Percentiles rank a stretch among this genome's conserved stretches.
These are phyloP conservation scores for Lachnellula subtilissima DNA, from an alignment of 2,329 filamentous ascomycete species.

Conservation along the genomic window DNA sequence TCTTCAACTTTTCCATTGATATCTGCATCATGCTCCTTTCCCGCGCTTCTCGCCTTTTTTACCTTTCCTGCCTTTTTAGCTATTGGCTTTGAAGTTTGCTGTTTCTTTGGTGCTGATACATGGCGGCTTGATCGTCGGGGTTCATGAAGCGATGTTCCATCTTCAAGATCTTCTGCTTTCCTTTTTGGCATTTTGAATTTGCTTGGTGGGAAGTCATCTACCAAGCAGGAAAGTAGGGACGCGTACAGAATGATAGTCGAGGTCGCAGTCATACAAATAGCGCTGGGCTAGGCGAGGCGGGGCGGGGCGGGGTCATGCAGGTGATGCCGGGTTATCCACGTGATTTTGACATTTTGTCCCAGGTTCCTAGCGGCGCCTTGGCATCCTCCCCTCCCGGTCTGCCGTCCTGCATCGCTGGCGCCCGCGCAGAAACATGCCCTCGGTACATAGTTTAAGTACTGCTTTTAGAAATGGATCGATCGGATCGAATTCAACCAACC, in stretches of 20 bases:
- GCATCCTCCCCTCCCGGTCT: neutral
- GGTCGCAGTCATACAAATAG: neutral
- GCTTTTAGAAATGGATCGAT: no score
- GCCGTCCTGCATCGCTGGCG: neutral
- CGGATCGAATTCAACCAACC: neutral
- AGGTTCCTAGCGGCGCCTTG: neutral
- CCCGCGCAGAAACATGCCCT: no score
- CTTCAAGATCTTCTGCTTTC: slow-evolving; percentile 22
- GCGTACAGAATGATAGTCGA: neutral
- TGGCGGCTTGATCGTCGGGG: slow-evolving; percentile 26
- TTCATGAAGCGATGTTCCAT: slow-evolving; percentile 5
- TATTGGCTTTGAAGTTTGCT: slow-evolving; percentile 4
- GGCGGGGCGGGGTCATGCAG: neutral
- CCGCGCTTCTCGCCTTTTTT: neutral
- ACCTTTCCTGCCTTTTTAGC: slow-evolving; percentile 8
- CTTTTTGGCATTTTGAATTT: slow-evolving; percentile 23
- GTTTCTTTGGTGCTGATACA: slow-evolving; percentile 10
- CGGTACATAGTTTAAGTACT: no score
- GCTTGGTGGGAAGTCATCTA: neutral
- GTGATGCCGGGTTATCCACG: neutral
- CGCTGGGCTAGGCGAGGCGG: neutral
- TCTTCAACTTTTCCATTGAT: slow-evolving; percentile 2
- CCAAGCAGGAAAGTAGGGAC: neutral
- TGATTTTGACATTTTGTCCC: neutral
- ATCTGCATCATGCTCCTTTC: neutral